Percentiles rank a stretch among this genome's conserved stretches.
These are phyloP conservation scores for Coemansia sp. DNA, from an alignment of 192 early-diverging fungal genomes.

Conservation along the genomic window DNA sequence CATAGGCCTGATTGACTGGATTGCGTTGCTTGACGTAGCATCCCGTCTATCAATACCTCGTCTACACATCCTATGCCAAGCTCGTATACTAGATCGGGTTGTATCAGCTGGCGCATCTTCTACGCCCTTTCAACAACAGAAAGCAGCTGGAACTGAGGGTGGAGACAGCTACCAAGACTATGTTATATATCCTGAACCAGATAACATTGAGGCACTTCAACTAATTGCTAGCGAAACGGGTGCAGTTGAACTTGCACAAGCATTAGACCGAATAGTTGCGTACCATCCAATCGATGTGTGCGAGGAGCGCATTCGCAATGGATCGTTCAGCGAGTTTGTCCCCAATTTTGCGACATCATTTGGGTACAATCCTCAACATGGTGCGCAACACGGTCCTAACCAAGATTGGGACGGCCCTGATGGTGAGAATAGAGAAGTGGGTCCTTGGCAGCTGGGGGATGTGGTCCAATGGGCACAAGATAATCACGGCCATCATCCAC, in stretches of 20 bases:
- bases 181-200: conserved; percentile 19
- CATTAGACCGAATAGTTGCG: conserved; percentile 24
- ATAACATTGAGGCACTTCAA: conserved; percentile 17
- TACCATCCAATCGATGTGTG: conserved; percentile 36
- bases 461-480: too few species aligned
- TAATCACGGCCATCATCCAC: not conserved
- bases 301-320: conserved; percentile 34
- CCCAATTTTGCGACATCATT: not conserved
- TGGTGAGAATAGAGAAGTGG: too few species aligned
- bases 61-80: conserved; percentile 41
- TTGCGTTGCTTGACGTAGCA: conserved; percentile 27
- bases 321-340: conserved; percentile 7
- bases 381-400: too few species aligned
- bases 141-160: too few species aligned
- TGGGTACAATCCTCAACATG: not conserved
- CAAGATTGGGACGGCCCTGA: too few species aligned
- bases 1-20: conserved; percentile 32
- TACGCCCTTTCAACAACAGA: too few species aligned
- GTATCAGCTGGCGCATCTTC: conserved; percentile 6
- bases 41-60: conserved; percentile 39
- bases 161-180: conserved; percentile 4
- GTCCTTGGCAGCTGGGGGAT: too few species aligned
- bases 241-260: conserved; percentile 26
- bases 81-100: conserved; percentile 13
- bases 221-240: conserved; percentile 30